Evolutionary conservation across 805 yeast species (phyloP), one percentile per base, ranked within the genome.

Genomic region (Candida argentea): DNA sequence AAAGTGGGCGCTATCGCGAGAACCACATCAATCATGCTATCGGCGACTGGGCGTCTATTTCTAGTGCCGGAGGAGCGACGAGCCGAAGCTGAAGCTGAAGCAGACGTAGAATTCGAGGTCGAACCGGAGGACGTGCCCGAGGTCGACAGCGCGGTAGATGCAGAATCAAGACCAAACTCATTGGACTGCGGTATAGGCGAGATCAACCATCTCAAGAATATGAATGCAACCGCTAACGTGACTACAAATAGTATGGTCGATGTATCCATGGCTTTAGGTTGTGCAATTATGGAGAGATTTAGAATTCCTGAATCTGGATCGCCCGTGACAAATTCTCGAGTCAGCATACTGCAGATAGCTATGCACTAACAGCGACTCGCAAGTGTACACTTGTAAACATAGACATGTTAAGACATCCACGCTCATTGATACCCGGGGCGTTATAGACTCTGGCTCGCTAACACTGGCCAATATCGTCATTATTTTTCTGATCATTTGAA

Each of bases 21-120:
- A 2, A 89, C 95, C 0, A 82, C 76, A 37, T 80, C 91, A 24
- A 89, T 65, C 97, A 89, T 89, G 32, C 70, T 71, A 4, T 60
- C 61, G 3, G 78, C 74, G 14, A 79, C 76, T 9, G 50, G 57
- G 32, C 82, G 66, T 26, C 66, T 57, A 37, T 33, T 22, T 16
- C 32, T 25, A 22, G 14, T 25, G n/a, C n/a, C n/a, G n/a, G n/a
- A n/a, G n/a, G n/a, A n/a, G n/a, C n/a, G n/a, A n/a, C n/a, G n/a
- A n/a, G n/a, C n/a, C n/a, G n/a, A n/a, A 25, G 27, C 34, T 26
- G 29, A 35, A 29, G 23, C 32, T 36, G 28, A 24, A 35, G 33
- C 30, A 32, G 30, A 25, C 29, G 25, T 37, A 26, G 26, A 24
- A 9, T 30, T 21, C 7, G 26, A 20, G 28, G 30, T 15, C 36